Evolutionary conservation across 148 eudicot genomes (phyloP), one percentile per base, ranked within the genome.

Genomic region (Linanthus parryae): DNA sequence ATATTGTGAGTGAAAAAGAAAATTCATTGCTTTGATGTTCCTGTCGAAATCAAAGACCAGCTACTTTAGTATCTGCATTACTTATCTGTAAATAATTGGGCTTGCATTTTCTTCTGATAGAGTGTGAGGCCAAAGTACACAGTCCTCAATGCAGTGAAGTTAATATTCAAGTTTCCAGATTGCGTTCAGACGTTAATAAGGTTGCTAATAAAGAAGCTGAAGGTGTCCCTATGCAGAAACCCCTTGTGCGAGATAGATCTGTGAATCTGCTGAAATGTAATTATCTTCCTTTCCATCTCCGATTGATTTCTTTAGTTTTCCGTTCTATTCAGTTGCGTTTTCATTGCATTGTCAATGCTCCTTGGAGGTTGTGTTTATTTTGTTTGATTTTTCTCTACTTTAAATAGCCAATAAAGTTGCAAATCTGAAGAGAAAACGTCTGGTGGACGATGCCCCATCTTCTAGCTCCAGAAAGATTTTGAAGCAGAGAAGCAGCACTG

Each of bases 381-480:
- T 23, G 54, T 29, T 42, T 11, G 36, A 33, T 54, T 41, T 31
- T 40, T 21, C 26, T 28, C 24, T 52, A 24, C 29, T 54, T 11
- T 73, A 21, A 45, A 36, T 64, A 84, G 94, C 73, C 28, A 27
- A 57, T 60, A 67, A 73, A 57, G 61, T 22, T 2, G 44, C 62
- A 35, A 83, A 74, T 52, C 70, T 61, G 53, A 81, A 86, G 57
- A 74, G 82, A 62, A 86, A 86, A 75, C 70, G 44, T 54, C 24
- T 24, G 39, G 45, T 39, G 44, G 79, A 74, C 58, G 84, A 77
- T 34, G 28, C 58, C n/a, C 49, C 62, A 34, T 54, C 53, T 39
- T 61, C 58, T 38, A 34, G 57, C 35, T 21, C 78, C 10, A 46
- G 27, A 27, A 83, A 91, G 61, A 59, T 60, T 53, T 18, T 49